Conservation (phyloP, 1,284 basidiomycete genomes). For the Fomitopsis palustris region DNA sequence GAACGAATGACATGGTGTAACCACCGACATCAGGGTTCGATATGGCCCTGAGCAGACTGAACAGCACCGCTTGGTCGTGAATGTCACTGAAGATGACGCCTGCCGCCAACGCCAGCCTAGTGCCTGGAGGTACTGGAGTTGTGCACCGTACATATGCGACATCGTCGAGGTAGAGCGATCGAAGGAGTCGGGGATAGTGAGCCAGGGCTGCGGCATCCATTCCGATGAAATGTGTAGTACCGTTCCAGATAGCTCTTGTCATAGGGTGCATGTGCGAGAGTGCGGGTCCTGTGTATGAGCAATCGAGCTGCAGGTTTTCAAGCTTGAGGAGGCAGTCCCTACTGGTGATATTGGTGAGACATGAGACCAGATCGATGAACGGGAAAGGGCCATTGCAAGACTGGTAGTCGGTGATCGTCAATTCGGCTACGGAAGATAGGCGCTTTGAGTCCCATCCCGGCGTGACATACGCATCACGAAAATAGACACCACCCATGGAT, state of each 20-base stretch:
- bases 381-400: not conserved
- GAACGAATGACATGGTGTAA: no score
- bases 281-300: not conserved
- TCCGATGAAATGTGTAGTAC: not conserved
- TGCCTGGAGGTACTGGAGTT: not conserved
- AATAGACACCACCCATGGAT: not conserved
- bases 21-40: no score
- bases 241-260: no score
- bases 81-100: no score
- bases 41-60: no score
- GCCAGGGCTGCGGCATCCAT: not conserved
- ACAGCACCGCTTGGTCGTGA: no score
- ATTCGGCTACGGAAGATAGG: not conserved
- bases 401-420: not conserved
- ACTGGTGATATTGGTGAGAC: not conserved
- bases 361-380: not conserved
- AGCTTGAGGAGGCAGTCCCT: not conserved
- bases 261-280: no score
- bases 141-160: not conserved
- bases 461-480: not conserved
- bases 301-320: not conserved
- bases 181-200: not conserved
- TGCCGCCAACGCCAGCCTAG: no score
- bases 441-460: not conserved
- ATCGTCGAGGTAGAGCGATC: not conserved